These are phyloP conservation scores for Torulaspora microellipsoides DNA, from an alignment of 805 yeast genomes.

Conservation along the genomic window DNA sequence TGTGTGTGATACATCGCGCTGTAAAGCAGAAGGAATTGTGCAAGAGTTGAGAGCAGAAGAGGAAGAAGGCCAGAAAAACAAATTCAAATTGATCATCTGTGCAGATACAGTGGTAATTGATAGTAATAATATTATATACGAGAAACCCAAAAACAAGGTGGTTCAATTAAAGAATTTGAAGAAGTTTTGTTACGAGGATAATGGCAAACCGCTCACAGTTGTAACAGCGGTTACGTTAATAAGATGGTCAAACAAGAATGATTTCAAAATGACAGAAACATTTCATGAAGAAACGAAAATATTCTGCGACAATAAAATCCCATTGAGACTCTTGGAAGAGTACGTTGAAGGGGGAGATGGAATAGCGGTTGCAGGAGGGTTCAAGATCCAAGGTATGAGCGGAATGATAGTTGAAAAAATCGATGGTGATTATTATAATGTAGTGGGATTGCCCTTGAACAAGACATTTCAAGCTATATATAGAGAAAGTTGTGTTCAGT, in stretches of 20 bases:
- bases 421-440: constrained; percentile 79
- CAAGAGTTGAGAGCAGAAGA: constrained; percentile 34
- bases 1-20: constrained; percentile 63
- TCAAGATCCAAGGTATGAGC: constrained; percentile 73
- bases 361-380: constrained; percentile 84
- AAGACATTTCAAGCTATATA: constrained; percentile 39
- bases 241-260: constrained; percentile 16
- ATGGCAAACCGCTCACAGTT: constrained; percentile 44
- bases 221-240: constrained; percentile 52
- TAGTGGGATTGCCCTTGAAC: constrained; percentile 80
- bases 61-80: not conserved
- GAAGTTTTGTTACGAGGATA: constrained; percentile 41
- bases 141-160: constrained; percentile 65
- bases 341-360: constrained; percentile 77
- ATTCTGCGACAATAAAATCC: constrained; percentile 40
- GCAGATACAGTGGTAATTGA: constrained; percentile 78
- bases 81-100: constrained; percentile 42
- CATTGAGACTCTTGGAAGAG: constrained; percentile 50
- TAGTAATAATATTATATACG: constrained; percentile 57
- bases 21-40: constrained; percentile 63
- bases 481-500: not conserved
- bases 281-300: constrained; percentile 41
- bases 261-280: constrained; percentile 19
- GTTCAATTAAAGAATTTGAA: constrained; percentile 49
- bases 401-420: constrained; percentile 57